Conservation (phyloP, 2,329 filamentous ascomycete genomes). For the Cladosporium sp. region DNA sequence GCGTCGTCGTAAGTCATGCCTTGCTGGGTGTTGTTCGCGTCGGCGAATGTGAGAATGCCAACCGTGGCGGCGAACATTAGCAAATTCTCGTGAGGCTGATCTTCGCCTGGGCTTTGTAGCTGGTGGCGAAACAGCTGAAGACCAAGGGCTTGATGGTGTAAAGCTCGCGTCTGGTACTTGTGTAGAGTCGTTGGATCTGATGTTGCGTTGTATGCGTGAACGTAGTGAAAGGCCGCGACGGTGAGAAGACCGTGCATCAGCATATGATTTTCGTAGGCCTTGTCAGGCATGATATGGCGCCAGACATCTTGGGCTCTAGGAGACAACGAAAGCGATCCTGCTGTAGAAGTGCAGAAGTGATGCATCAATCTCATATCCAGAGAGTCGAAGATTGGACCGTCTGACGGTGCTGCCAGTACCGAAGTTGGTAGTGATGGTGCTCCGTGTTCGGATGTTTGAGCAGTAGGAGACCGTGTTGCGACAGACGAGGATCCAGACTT, state of each 20-base stretch:
- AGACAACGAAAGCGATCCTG: constrained; percentile 18
- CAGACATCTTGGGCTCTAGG: constrained; percentile 21
- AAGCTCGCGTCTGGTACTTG: constrained; percentile 22
- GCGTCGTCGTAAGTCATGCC: neutral
- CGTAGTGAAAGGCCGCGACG: constrained; percentile 25
- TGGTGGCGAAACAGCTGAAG: constrained; percentile 22
- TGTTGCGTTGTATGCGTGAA: constrained; percentile 13
- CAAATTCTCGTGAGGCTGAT: neutral
- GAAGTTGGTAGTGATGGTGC: neutral
- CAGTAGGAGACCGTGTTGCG: neutral
- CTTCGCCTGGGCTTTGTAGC: neutral
- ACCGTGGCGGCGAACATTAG: constrained; percentile 1
- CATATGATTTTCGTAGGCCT: constrained; percentile 18
- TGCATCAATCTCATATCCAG: constrained; percentile 28
- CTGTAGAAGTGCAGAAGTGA: constrained; percentile 24
- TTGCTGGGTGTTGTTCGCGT: constrained; percentile 1
- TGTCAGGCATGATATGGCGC: constrained; percentile 20
- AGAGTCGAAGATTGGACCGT: constrained; percentile 18
- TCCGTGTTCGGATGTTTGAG: neutral
- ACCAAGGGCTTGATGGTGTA: constrained; percentile 26
- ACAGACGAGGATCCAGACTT: constrained; percentile 7
- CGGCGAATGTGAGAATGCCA: constrained; percentile 10
- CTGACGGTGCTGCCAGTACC: neutral
- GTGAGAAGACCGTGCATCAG: constrained; percentile 28
- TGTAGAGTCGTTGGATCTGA: constrained; percentile 12